Percentiles rank a stretch among this genome's conserved stretches.
Conservation (phyloP, 257 asterid genomes). For the Solanum raphanifolium region DNA sequence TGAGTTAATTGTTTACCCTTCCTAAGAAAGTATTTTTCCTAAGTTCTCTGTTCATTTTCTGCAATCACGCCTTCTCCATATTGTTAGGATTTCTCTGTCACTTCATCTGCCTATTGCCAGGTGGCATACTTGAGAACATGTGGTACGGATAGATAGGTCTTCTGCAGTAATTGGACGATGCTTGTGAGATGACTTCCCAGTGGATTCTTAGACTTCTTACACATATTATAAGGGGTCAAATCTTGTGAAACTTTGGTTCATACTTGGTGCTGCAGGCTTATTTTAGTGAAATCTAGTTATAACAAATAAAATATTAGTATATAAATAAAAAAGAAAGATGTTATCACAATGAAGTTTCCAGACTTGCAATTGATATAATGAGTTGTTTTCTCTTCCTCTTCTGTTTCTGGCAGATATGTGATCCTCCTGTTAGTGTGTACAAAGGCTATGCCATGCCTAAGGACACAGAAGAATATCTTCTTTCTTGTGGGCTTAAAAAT, state of each 20-base stretch:
- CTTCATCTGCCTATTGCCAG: not conserved
- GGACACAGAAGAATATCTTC: slow-evolving; percentile 79
- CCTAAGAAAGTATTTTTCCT: not conserved
- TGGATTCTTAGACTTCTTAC: not conserved
- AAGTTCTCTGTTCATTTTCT: not conserved
- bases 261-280: not conserved
- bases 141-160: not conserved
- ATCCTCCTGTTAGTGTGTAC: slow-evolving; percentile 89
- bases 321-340: not conserved
- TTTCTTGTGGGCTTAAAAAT: slow-evolving; percentile 74
- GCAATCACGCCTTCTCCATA: not conserved
- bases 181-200: not conserved
- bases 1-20: not conserved
- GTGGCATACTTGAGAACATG: not conserved
- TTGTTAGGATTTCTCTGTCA: not conserved
- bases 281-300: not conserved
- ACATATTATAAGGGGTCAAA: not conserved
- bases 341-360: not conserved
- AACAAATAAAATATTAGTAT: not conserved
- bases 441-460: slow-evolving; percentile 78
- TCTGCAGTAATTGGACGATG: not conserved
- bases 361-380: not conserved
- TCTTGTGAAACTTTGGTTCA: not conserved
- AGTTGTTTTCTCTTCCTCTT: slow-evolving; percentile 10
- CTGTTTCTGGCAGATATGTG: slow-evolving; percentile 51